phyloP scores from a whole-genome alignment of 2,329 filamentous ascomycete species.

The Exophiala spinifera region DNA sequence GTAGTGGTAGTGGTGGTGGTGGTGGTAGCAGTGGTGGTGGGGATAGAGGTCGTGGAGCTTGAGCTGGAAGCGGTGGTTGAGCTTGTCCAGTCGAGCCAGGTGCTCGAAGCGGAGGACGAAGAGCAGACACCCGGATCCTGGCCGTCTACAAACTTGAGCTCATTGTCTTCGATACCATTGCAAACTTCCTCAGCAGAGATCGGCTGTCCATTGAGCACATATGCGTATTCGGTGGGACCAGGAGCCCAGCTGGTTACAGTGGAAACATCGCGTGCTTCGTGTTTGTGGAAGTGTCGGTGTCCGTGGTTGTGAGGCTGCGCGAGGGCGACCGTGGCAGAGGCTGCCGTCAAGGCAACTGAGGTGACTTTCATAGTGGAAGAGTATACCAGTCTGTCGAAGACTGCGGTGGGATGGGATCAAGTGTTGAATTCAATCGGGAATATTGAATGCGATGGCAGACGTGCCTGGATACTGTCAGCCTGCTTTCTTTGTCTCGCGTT shows the following conservation, averaged over 20 bases:
- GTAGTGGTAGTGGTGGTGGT: constrained; percentile 33
- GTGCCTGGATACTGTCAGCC: constrained; percentile 20
- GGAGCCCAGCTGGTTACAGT: constrained; percentile 51
- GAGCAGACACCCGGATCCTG: constrained; percentile 57
- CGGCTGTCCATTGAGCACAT: constrained; percentile 64
- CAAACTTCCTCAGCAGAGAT: constrained; percentile 65
- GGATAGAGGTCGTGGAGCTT: constrained; percentile 27
- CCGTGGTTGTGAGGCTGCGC: constrained; percentile 42
- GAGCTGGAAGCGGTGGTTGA: constrained; percentile 38
- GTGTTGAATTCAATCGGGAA: constrained; percentile 18
- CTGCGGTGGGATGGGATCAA: constrained; percentile 9
- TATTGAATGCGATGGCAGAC: constrained; percentile 10
- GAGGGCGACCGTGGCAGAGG: constrained; percentile 44
- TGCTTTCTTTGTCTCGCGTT: constrained; percentile 7
- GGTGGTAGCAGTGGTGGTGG: constrained; percentile 32
- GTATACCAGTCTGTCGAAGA: constrained; percentile 23
- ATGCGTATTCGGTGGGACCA: constrained; percentile 64
- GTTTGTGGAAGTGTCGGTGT: constrained; percentile 41
- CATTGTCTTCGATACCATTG: constrained; percentile 67
- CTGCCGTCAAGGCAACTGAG: constrained; percentile 31
- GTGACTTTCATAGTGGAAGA: constrained; percentile 23
- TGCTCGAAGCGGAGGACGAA: constrained; percentile 29
- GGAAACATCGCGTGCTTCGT: constrained; percentile 38
- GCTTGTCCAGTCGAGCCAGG: not conserved
- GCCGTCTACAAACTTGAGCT: constrained; percentile 61